Evolutionary conservation across 768 basidiomycete genomes (phyloP), one percentile per base, ranked within the genome.

Genomic region (Trametes punicea): DNA sequence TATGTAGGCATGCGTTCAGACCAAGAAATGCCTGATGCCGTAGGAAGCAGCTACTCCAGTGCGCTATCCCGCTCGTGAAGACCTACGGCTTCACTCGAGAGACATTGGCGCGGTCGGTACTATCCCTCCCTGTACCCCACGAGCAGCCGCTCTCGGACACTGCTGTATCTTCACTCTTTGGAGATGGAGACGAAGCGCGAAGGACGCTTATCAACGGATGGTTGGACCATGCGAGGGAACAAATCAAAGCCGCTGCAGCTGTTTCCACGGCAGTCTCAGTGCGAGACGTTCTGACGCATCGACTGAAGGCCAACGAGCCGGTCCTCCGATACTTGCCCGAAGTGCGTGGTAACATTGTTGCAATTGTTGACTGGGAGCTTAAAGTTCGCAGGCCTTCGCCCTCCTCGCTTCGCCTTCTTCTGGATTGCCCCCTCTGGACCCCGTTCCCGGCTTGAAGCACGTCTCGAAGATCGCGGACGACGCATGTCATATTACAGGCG

Each of bases 11-110:
- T 3, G 11, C 33, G 5, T 38, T n/a, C n/a, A n/a, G 11, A 27
- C 27, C 20, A 31, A 30, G 7, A 42, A n/a, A 62, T 57, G 52
- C 56, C 64, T 49, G 29, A 54, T 49, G 46, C 26, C n/a, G 7
- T 36, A 68, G 67, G 33, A 56, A 55, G 3, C 68, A 73, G 41
- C 74, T 90, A 8, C 70, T 93, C 18, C 77, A 80, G 59, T 75
- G 80, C 26, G 82, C 90, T 0, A 44, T 89, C 1, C 84, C 87
- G 3, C 75, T 90, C 20, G 76, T 93, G 42, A 68, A 66, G 53
- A 77, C 77, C 6, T 79, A 89, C 61, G 90, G 90, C 8, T 93
- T 93, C 68, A 86, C 90, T 10, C 81, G 90, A 18, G 75, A 82
- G 26, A 77, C 88, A 0, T 76, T 92, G 9, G 78, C 88, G 3